These are phyloP conservation scores for Boechera stricta DNA, from an alignment of 345 rosid genomes.

Conservation along the genomic window DNA sequence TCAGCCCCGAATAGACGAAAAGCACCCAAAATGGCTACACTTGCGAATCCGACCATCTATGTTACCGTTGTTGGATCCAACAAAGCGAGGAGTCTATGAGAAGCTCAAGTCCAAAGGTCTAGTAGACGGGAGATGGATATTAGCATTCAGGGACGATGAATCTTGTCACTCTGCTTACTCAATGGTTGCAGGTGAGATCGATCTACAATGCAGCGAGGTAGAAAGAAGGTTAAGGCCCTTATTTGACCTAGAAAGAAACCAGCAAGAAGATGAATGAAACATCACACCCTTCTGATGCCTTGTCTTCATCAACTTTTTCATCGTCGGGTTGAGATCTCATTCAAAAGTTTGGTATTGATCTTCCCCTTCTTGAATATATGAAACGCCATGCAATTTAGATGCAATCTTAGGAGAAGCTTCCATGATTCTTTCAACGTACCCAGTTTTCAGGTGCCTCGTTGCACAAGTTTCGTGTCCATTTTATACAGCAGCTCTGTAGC, in stretches of 20 bases:
- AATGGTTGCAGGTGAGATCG: slow-evolving; percentile 70
- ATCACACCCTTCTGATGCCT: slow-evolving; percentile 9
- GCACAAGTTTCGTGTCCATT: slow-evolving; percentile 40
- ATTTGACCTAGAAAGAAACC: slow-evolving; percentile 58
- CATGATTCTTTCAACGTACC: slow-evolving; percentile 55
- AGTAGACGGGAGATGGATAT: slow-evolving; percentile 96
- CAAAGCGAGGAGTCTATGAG: slow-evolving; percentile 50
- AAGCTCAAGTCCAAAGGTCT: slow-evolving; percentile 64
- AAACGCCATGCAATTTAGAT: slow-evolving; percentile 45
- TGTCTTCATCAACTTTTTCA: slow-evolving; percentile 37
- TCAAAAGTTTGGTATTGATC: slow-evolving; percentile 38
- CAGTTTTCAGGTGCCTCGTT: slow-evolving; percentile 37
- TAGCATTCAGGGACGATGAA: slow-evolving; percentile 84
- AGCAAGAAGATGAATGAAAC: slow-evolving; percentile 40
- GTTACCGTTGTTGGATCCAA: slow-evolving; percentile 65
- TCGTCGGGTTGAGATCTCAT: slow-evolving; percentile 27
- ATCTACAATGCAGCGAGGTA: slow-evolving; percentile 70
- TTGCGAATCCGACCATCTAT: slow-evolving; percentile 83
- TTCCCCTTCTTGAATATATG: slow-evolving; percentile 30
- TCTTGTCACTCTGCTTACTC: slow-evolving; percentile 73
- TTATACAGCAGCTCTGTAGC: slow-evolving; percentile 35
- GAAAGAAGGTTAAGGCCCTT: slow-evolving; percentile 76
- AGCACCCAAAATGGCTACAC: slow-evolving; percentile 88
- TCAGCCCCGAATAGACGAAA: slow-evolving; percentile 87
- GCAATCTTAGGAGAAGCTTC: slow-evolving; percentile 54